These are phyloP conservation scores for Steccherinum ochraceum DNA, from an alignment of 768 basidiomycete genomes.

Conservation along the genomic window DNA sequence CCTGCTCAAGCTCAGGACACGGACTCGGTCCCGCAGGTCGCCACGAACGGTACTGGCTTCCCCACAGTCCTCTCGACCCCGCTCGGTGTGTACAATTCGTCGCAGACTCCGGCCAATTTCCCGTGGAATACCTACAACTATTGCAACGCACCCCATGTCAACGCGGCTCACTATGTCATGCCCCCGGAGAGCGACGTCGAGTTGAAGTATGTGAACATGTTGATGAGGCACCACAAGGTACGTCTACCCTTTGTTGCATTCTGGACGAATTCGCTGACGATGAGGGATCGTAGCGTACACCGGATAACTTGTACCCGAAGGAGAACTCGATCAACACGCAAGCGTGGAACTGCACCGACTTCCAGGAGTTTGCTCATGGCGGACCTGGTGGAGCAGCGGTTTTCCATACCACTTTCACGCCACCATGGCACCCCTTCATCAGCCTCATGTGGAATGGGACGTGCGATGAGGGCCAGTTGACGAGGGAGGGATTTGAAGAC, in stretches of 20 bases:
- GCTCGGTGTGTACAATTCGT: constrained; percentile 39
- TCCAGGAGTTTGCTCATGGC: constrained; percentile 34
- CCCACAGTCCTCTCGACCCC: constrained; percentile 9
- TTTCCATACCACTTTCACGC: constrained; percentile 32
- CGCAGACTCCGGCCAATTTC: constrained; percentile 30
- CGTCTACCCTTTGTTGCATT: not conserved
- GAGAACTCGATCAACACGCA: constrained; percentile 33
- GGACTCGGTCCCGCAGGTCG: not conserved
- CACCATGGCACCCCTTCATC: constrained; percentile 38
- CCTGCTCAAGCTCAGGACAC: not conserved
- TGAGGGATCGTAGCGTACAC: constrained; percentile 32
- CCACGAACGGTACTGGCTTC: not conserved
- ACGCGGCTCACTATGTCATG: constrained; percentile 28
- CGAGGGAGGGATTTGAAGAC: constrained; percentile 36
- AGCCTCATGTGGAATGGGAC: constrained; percentile 40
- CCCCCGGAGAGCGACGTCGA: constrained; percentile 26
- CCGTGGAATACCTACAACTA: constrained; percentile 51
- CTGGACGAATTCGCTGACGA: not conserved
- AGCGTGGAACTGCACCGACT: constrained; percentile 36
- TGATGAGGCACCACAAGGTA: constrained; percentile 45
- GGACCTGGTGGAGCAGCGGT: constrained; percentile 27
- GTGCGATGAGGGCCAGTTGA: constrained; percentile 43
- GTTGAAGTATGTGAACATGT: constrained; percentile 35
- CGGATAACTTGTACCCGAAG: constrained; percentile 41
- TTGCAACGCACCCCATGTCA: constrained; percentile 45